Evolutionary conservation across 257 asterid species (phyloP).

Genomic region (Przewalskia tangutica): DNA sequence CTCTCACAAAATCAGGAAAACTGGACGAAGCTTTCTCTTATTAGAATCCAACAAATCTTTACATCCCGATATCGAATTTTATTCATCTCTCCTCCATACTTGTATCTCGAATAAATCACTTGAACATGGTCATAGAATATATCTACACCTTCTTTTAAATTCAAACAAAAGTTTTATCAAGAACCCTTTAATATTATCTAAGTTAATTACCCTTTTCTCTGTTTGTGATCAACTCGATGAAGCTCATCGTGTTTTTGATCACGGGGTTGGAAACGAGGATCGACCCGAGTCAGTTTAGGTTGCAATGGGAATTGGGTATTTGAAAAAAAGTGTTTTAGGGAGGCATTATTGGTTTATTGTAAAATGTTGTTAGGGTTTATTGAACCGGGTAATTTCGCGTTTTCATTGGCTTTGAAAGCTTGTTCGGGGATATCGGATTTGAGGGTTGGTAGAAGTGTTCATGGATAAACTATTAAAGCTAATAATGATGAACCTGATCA

Average conservation of each 20-base stretch:
- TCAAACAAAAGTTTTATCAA: conserved; percentile 18
- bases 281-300: conserved; percentile 33
- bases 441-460: conserved; percentile 27
- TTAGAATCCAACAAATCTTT: conserved; percentile 18
- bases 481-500: conserved; percentile 30
- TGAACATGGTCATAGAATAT: conserved; percentile 26
- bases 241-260: conserved; percentile 29
- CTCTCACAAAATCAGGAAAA: conserved; percentile 32
- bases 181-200: conserved; percentile 25
- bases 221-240: conserved; percentile 34
- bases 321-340: conserved; percentile 21
- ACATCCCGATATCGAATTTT: conserved; percentile 12
- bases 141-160: conserved; percentile 28
- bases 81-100: conserved; percentile 30
- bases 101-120: conserved; percentile 36
- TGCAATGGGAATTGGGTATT: conserved; percentile 43
- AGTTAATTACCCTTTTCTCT: conserved; percentile 45
- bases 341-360: conserved; percentile 27
- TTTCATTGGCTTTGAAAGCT: conserved; percentile 36
- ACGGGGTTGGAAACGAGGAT: conserved; percentile 14
- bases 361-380: conserved; percentile 21
- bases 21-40: conserved; percentile 37
- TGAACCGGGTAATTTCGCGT: conserved; percentile 27
- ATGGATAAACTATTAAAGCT: conserved; percentile 30
- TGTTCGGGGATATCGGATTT: conserved; percentile 20